A percentile compares a stretch with the other conserved stretches of the same genome.
Conservation (phyloP, 768 basidiomycete genomes). For the Lanmaoa rubissima region DNA sequence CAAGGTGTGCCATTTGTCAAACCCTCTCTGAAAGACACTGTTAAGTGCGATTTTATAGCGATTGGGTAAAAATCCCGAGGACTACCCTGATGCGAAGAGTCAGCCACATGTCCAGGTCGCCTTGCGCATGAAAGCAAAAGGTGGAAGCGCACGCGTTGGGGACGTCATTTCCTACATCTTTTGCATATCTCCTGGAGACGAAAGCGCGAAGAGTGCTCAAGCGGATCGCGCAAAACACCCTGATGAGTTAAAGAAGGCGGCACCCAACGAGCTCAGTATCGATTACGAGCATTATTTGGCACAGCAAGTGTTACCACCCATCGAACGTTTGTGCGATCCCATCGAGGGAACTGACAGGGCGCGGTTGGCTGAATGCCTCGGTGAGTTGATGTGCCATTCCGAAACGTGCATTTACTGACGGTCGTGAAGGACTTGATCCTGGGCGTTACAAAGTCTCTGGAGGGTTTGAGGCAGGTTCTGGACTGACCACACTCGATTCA, state of each 20-base stretch:
- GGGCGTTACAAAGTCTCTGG: conserved; percentile 46
- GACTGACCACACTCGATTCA: conserved; percentile 81
- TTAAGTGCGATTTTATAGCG: conserved; percentile 49
- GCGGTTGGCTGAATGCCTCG: conserved; percentile 92
- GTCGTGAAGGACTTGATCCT: conserved; percentile 55
- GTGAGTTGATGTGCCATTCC: conserved; percentile 40
- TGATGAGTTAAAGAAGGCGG: conserved; percentile 79
- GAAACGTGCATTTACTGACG: not conserved
- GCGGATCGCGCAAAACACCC: conserved; percentile 93
- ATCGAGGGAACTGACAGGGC: conserved; percentile 95
- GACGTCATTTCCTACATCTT: conserved; percentile 98
- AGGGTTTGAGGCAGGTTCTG: conserved; percentile 51
- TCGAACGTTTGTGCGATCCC: conserved; percentile 92
- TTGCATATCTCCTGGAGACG: conserved; percentile 74
- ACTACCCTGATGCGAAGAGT: conserved; percentile 92
- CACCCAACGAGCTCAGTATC: conserved; percentile 58
- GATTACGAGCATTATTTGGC: conserved; percentile 92
- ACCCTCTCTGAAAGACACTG: not conserved
- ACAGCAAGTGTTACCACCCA: conserved; percentile 89
- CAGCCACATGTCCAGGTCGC: conserved; percentile 98
- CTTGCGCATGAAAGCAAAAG: conserved; percentile 81
- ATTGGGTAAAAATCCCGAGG: conserved; percentile 93
- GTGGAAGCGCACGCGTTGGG: conserved; percentile 75
- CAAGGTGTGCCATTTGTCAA: conserved; percentile 58
- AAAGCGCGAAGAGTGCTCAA: conserved; percentile 68